Evolutionary conservation across 768 basidiomycete species (phyloP).

Genomic region (Russula emetica): DNA sequence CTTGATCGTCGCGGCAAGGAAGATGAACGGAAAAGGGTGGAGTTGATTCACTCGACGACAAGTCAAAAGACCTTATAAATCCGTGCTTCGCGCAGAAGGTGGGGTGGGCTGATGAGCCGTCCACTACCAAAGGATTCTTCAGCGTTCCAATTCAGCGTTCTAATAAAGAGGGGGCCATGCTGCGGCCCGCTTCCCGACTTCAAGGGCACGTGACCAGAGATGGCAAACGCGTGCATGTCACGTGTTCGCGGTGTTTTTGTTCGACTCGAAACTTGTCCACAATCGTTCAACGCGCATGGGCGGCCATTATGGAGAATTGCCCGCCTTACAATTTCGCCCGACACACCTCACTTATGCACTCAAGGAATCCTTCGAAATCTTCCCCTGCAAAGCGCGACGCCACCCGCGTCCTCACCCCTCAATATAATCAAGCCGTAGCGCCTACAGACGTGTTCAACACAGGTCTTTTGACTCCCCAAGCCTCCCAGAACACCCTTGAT

Average conservation of each 20-base stretch:
- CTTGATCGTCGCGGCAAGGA: neutral
- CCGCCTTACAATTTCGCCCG: constrained; percentile 9
- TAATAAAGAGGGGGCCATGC: neutral
- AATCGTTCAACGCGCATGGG: neutral
- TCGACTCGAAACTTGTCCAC: neutral
- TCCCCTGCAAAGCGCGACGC: constrained; percentile 17
- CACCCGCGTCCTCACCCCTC: constrained; percentile 21
- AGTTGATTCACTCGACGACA: neutral
- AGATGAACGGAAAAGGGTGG: neutral
- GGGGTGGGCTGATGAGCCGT: neutral
- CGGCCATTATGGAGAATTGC: constrained; percentile 22
- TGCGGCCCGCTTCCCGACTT: neutral
- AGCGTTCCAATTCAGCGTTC: too few relatives aligned
- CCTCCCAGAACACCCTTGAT: constrained; percentile 16
- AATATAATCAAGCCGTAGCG: neutral
- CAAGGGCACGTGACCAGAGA: neutral
- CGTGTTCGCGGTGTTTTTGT: constrained; percentile 15
- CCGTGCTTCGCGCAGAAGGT: neutral
- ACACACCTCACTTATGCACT: constrained; percentile 9
- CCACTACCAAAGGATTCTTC: too few relatives aligned
- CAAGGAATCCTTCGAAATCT: constrained; percentile 18
- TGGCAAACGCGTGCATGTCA: neutral
- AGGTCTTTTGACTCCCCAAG: constrained; percentile 24
- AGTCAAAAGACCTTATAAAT: neutral
- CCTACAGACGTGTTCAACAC: constrained; percentile 13